Base-by-base conservation (phyloP, 805 yeast species). In the Cyberlindnera lachancei region DNA sequence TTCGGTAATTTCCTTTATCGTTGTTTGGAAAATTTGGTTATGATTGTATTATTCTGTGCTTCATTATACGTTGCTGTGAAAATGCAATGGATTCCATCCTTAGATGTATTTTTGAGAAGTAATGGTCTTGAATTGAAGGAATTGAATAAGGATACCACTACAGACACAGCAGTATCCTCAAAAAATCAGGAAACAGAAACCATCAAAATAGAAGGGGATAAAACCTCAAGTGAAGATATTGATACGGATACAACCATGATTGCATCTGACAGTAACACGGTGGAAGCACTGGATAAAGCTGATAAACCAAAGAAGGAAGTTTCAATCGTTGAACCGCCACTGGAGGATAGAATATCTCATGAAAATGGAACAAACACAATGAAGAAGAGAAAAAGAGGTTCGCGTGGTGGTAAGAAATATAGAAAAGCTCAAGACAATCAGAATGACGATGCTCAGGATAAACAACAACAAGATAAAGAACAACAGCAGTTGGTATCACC, bases 321-420 rank as follows among this genome's bases (percentile, higher is more conserved):
- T 4, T 46, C 46, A 20, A 52, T 51, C 25, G 22, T 48, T 20
- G 59, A 48, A 27, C 57, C 55, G 10, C 52, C 54, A 16, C 38
- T 38, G 5, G 46, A 44, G 7, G 46, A 40, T 12, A 40, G 31
- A 29, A 17, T 29, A 18, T 39, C 43, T 2, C 25, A 35, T 9
- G 53, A 47, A 7, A 25, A 25, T 39, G 27, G 54, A 38, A 44
- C 52, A 1, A 29, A 37, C 11, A 51, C 58, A 2, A 59, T 65
- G 33, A 78, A 74, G 55, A 79, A 71, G 47, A 66, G 95, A 18
- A 87, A 84, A 50, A 70, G 96, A 49, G 96, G 96, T 5, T 66
- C 80, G 8, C 64, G 96, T 37, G 95, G 95, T 11, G 94, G 95
- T 0, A 76, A 75, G 44, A 71, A 80, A 47, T 57, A 69, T 29